Conservation (phyloP, 2,329 filamentous ascomycete genomes). For the Basipetospora chlamydospora region DNA sequence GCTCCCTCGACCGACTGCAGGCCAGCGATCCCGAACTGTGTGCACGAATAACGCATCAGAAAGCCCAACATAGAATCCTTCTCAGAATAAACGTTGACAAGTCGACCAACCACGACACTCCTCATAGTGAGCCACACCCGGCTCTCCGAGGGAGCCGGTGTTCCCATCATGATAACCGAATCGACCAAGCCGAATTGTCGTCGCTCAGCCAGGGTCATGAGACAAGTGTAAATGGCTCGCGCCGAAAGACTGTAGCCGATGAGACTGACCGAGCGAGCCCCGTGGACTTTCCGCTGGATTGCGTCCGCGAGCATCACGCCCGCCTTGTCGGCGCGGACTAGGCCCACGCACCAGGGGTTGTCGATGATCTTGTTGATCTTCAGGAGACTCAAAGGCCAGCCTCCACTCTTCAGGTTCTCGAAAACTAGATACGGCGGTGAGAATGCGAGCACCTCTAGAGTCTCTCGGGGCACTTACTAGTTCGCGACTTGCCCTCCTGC, state of each 20-base stretch:
- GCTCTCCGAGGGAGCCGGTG: conserved; percentile 59
- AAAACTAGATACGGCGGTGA: conserved; percentile 10
- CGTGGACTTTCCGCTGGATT: conserved; percentile 67
- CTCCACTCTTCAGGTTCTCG: conserved; percentile 13
- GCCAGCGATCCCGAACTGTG: conserved; percentile 74
- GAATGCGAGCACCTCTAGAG: background rate
- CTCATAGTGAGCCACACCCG: conserved; percentile 65
- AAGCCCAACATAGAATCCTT: conserved; percentile 83
- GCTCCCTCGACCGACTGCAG: conserved; percentile 60
- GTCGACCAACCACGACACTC: conserved; percentile 62
- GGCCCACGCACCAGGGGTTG: conserved; percentile 67
- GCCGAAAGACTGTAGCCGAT: conserved; percentile 75
- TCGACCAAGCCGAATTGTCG: conserved; percentile 78
- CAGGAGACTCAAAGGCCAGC: conserved; percentile 48
- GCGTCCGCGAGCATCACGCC: conserved; percentile 63
- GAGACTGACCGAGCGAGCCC: conserved; percentile 66
- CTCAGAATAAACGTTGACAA: conserved; percentile 83
- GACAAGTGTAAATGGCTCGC: conserved; percentile 69
- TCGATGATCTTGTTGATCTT: conserved; percentile 63
- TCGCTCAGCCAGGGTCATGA: conserved; percentile 65
- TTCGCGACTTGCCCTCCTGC: conserved; percentile 26
- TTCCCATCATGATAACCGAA: conserved; percentile 70
- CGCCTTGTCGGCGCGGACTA: conserved; percentile 60
- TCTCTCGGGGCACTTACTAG: no score
- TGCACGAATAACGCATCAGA: conserved; percentile 67